Conservation (phyloP, 225 moss, liverwort and hornwort species). For the Neckera pumila region DNA sequence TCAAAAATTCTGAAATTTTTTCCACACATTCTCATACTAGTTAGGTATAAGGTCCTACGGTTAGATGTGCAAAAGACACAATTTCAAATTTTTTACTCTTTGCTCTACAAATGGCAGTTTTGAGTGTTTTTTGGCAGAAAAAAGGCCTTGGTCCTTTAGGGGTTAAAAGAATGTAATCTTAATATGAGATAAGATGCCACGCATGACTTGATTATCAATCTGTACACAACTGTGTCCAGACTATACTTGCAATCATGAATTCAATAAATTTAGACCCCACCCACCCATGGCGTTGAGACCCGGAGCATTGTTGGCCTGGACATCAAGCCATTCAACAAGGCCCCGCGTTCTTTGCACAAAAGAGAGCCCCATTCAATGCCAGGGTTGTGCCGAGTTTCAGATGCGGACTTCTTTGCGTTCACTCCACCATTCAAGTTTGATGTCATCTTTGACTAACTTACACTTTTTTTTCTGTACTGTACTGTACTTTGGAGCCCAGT, state of each 20-base stretch:
- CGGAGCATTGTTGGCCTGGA: background rate
- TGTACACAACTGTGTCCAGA: background rate
- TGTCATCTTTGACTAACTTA: background rate
- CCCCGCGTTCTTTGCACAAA: background rate
- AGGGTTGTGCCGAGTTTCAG: background rate
- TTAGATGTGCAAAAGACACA: too few species aligned
- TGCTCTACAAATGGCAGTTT: too few species aligned
- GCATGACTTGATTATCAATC: background rate
- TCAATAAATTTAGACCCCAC: background rate
- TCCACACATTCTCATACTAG: too few species aligned
- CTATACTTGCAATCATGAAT: background rate
- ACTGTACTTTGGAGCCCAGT: conserved; percentile 36
- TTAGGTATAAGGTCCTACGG: too few species aligned
- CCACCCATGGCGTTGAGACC: background rate
- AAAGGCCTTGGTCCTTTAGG: too few species aligned
- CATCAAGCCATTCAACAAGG: background rate
- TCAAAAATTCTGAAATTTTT: too few species aligned
- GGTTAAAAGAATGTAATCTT: too few species aligned
- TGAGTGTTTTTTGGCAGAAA: too few species aligned
- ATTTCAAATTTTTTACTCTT: too few species aligned
- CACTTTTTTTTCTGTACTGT: background rate
- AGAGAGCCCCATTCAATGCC: background rate
- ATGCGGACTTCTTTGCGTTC: background rate
- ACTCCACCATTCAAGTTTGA: background rate
- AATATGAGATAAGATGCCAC: too few species aligned